phyloP scores from a whole-genome alignment of 1,139 yeast species.

The Candida buenavistaensis region DNA sequence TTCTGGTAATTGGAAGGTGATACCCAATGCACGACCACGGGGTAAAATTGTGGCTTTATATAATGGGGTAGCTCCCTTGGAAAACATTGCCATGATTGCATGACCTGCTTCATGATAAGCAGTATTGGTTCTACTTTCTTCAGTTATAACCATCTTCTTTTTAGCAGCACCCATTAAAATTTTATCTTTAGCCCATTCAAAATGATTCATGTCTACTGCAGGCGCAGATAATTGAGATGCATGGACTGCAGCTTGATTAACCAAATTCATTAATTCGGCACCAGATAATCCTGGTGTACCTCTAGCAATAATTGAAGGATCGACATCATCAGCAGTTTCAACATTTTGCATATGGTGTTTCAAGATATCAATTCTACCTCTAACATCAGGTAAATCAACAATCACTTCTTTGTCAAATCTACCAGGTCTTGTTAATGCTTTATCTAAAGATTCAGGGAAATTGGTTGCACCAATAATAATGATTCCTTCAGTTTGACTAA shows the following conservation, averaged over 20 bases:
- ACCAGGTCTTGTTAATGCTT: slow-evolving; percentile 97
- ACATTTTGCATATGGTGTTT: slow-evolving; percentile 92
- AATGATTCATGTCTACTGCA: slow-evolving; percentile 85
- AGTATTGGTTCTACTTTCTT: slow-evolving; percentile 88
- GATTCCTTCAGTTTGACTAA: slow-evolving; percentile 88
- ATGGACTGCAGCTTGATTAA: slow-evolving; percentile 96
- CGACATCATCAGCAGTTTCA: slow-evolving; percentile 81
- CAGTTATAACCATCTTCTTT: slow-evolving; percentile 95
- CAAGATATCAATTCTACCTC: slow-evolving; percentile 93
- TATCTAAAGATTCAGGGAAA: slow-evolving; percentile 94
- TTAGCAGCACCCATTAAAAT: slow-evolving; percentile 97
- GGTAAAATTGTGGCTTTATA: slow-evolving; percentile 97
- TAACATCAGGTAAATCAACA: slow-evolving; percentile 95
- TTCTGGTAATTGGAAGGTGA: slow-evolving; percentile 96
- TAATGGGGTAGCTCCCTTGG: slow-evolving; percentile 93
- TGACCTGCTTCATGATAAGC: slow-evolving; percentile 99
- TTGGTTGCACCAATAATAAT: slow-evolving; percentile 97
- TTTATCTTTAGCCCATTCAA: slow-evolving; percentile 99
- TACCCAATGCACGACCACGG: slow-evolving; percentile 94
- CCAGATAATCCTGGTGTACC: slow-evolving; percentile 98
- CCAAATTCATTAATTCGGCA: slow-evolving; percentile 93
- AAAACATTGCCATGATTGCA: slow-evolving; percentile 94
- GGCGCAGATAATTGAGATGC: slow-evolving; percentile 93
- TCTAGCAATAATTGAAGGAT: slow-evolving; percentile 85
- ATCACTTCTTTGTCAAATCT: slow-evolving; percentile 95